Percentiles rank a stretch among this genome's conserved stretches.
These are phyloP conservation scores for Tephrocybe sp. DNA, from an alignment of 768 basidiomycete genomes.

Conservation along the genomic window DNA sequence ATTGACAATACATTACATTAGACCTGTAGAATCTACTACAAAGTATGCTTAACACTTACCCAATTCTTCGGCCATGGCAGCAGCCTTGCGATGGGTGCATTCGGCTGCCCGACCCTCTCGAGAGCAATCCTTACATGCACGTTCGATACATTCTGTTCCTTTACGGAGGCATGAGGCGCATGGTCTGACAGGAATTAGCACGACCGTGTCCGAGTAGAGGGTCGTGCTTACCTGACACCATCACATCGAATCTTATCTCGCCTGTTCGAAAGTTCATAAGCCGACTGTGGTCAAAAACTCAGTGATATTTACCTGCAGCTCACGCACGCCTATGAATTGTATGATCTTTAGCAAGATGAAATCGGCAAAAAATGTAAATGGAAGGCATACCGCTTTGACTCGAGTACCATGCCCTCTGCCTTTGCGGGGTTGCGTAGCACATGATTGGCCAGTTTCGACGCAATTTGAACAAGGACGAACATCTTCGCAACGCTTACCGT, in stretches of 20 bases:
- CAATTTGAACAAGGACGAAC: slow-evolving; percentile 54
- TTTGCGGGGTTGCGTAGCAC: slow-evolving; percentile 48
- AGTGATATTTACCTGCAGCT: slow-evolving; percentile 50
- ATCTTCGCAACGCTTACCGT: slow-evolving; percentile 60
- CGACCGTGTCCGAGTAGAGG: neutral
- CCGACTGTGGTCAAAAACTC: slow-evolving; percentile 10
- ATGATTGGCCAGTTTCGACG: slow-evolving; percentile 42
- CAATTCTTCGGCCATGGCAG: slow-evolving; percentile 20
- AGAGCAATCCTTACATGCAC: slow-evolving; percentile 42
- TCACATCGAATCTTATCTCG: slow-evolving; percentile 64
- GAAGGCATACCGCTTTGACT: slow-evolving; percentile 53
- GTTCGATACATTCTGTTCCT: slow-evolving; percentile 50
- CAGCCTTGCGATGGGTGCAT: slow-evolving; percentile 40
- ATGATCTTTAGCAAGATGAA: slow-evolving; percentile 1
- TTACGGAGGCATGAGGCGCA: slow-evolving; percentile 50
- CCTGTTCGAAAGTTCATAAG: slow-evolving; percentile 29
- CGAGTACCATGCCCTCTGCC: slow-evolving; percentile 58
- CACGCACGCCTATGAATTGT: slow-evolving; percentile 48
- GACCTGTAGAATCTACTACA: neutral
- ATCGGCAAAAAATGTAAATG: slow-evolving; percentile 5
- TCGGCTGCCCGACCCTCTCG: slow-evolving; percentile 43
- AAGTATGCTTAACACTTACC: slow-evolving; percentile 13
- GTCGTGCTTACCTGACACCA: slow-evolving; percentile 43
- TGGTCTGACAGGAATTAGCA: slow-evolving; percentile 32
- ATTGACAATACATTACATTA: neutral